A percentile compares a stretch with the other conserved stretches of the same genome.
Conservation (phyloP, 208 protist genomes). For the Acanthamoeba royreba region DNA sequence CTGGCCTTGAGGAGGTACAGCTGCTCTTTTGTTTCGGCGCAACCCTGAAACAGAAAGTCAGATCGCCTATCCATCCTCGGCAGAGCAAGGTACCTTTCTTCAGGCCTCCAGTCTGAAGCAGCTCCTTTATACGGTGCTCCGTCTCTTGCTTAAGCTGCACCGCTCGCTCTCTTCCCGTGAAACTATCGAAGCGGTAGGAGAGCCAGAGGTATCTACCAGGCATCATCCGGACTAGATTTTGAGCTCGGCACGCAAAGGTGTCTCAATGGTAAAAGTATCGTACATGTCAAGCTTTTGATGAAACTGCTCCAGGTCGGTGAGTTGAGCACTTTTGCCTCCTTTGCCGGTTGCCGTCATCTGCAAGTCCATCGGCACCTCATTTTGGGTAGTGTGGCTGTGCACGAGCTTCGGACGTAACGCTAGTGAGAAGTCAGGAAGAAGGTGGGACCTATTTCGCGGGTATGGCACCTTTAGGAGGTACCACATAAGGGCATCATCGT, state of each 20-base stretch:
- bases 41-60: no score
- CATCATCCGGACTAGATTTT: no score
- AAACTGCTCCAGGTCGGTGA: slow-evolving; percentile 12
- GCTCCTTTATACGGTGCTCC: background rate
- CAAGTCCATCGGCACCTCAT: background rate
- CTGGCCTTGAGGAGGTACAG: no score
- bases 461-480: background rate
- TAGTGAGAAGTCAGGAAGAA: background rate
- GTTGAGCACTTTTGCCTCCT: background rate
- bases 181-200: background rate
- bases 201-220: slow-evolving; percentile 4
- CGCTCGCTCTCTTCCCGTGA: background rate
- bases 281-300: slow-evolving; percentile 24
- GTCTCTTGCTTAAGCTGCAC: background rate
- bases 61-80: background rate
- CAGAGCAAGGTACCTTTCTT: background rate
- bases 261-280: no score
- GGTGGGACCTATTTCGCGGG: background rate
- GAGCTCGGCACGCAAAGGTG: no score
- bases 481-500: background rate
- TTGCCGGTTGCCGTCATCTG: background rate
- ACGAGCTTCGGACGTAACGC: background rate
- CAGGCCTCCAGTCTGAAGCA: background rate
- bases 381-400: background rate
- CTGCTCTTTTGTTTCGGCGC: no score